phyloP scores from a whole-genome alignment of 805 yeast species.

The Starmerella powellii region DNA sequence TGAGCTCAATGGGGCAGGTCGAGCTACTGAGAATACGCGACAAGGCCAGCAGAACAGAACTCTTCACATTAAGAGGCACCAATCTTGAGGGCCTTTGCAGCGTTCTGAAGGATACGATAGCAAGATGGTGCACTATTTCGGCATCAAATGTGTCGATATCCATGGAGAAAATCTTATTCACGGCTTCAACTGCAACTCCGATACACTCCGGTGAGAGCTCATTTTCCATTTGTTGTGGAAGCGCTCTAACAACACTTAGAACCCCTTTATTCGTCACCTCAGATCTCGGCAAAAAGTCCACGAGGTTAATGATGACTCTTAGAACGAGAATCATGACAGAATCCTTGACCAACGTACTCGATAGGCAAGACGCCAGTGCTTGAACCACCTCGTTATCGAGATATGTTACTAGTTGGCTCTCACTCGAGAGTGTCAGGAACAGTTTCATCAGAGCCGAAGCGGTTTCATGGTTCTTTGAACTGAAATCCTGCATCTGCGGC shows the following conservation, averaged over 20 bases:
- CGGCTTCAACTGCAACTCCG: slow-evolving; percentile 17
- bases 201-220: slow-evolving; percentile 14
- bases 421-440: slow-evolving; percentile 46
- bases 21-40: slow-evolving; percentile 40
- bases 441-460: slow-evolving; percentile 65
- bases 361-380: slow-evolving; percentile 46
- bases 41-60: slow-evolving; percentile 46
- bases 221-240: slow-evolving; percentile 13
- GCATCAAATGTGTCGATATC: slow-evolving; percentile 47
- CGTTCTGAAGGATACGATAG: slow-evolving; percentile 46
- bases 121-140: slow-evolving; percentile 40
- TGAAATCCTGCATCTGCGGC: slow-evolving; percentile 59
- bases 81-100: slow-evolving; percentile 46
- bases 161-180: slow-evolving; percentile 37
- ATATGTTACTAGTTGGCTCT: slow-evolving; percentile 38
- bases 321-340: slow-evolving; percentile 53
- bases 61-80: slow-evolving; percentile 42
- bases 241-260: not conserved
- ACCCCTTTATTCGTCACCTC: not conserved
- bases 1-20: slow-evolving; percentile 14
- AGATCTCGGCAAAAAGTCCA: slow-evolving; percentile 1
- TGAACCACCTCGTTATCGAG: slow-evolving; percentile 45
- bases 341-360: slow-evolving; percentile 50
- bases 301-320: slow-evolving; percentile 28
- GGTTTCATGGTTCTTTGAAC: slow-evolving; percentile 67